phyloP scores from a whole-genome alignment of 2,329 filamentous ascomycete species.

The Nemania diffusa region DNA sequence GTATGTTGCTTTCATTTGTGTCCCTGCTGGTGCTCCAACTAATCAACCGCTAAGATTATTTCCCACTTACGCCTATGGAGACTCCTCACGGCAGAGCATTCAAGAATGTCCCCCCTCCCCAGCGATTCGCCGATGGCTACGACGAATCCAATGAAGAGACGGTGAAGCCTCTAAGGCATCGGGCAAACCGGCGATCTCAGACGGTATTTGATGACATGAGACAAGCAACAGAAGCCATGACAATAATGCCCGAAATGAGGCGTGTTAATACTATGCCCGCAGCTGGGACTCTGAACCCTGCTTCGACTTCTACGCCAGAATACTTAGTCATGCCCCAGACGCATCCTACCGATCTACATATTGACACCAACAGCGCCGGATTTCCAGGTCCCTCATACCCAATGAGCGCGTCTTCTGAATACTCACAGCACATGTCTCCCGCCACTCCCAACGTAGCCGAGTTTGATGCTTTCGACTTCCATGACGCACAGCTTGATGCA shows the following conservation, averaged over 20 bases:
- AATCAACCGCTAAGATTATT: slow-evolving; percentile 61
- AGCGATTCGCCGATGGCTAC: slow-evolving; percentile 68
- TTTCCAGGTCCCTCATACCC: slow-evolving; percentile 52
- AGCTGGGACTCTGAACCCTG: slow-evolving; percentile 53
- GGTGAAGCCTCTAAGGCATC: slow-evolving; percentile 64
- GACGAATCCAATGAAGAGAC: slow-evolving; percentile 75
- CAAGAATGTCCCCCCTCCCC: slow-evolving; percentile 56
- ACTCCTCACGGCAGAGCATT: slow-evolving; percentile 65
- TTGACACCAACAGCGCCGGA: slow-evolving; percentile 54
- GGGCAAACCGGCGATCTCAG: slow-evolving; percentile 57
- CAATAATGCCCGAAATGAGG: slow-evolving; percentile 65
- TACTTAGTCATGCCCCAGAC: slow-evolving; percentile 64
- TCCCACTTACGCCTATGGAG: slow-evolving; percentile 74
- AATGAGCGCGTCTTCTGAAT: slow-evolving; percentile 56
- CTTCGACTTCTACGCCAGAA: slow-evolving; percentile 65
- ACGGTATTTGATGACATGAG: slow-evolving; percentile 69
- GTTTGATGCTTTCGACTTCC: slow-evolving; percentile 58
- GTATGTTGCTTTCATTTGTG: slow-evolving; percentile 56
- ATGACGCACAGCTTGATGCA: slow-evolving; percentile 55
- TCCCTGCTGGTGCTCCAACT: slow-evolving; percentile 18
- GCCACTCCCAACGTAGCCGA: slow-evolving; percentile 60
- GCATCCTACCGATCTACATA: slow-evolving; percentile 50
- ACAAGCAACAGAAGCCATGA: slow-evolving; percentile 63
- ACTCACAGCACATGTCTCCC: slow-evolving; percentile 64
- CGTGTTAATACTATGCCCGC: slow-evolving; percentile 61